Conservation (phyloP, 2,329 filamentous ascomycete genomes). For the Sporothrix brunneoviolacea region DNA sequence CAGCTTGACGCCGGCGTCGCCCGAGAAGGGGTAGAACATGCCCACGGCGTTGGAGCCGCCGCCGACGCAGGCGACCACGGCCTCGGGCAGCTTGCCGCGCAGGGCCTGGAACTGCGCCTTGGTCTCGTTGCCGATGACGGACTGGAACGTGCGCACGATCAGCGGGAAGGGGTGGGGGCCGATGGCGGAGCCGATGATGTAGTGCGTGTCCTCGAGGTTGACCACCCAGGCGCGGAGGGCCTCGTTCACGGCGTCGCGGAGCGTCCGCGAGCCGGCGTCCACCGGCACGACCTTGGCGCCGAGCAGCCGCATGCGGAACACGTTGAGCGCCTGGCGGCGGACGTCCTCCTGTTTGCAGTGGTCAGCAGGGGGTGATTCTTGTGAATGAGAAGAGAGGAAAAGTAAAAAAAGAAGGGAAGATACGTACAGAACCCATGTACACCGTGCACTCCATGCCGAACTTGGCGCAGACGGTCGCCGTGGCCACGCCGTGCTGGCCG, state of each 20-base stretch:
- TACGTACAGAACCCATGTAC: constrained; percentile 97
- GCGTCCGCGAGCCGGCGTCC: constrained; percentile 77
- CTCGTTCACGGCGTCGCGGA: constrained; percentile 89
- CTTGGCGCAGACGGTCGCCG: constrained; percentile 94
- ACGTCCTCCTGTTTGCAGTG: no score
- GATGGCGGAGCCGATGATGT: constrained; percentile 96
- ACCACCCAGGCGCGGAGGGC: constrained; percentile 92
- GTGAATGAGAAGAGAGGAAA: no score
- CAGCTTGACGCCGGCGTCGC: constrained; percentile 77
- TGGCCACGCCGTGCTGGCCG: constrained; percentile 95
- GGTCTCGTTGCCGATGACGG: constrained; percentile 90
- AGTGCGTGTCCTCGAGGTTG: constrained; percentile 88
- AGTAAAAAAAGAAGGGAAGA: no score
- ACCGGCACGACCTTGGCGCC: constrained; percentile 90
- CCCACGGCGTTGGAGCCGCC: constrained; percentile 91
- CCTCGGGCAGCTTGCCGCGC: constrained; percentile 85
- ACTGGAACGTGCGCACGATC: constrained; percentile 96
- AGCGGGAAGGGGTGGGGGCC: constrained; percentile 97
- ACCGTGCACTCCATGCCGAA: constrained; percentile 98
- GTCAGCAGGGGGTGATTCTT: no score
- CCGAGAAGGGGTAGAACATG: constrained; percentile 96
- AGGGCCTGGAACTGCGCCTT: constrained; percentile 83
- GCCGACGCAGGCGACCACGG: constrained; percentile 92
- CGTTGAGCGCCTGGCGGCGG: constrained; percentile 89
- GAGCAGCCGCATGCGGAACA: constrained; percentile 96